Conservation (phyloP, 495 filamentous ascomycete genomes). For the Acidomyces sp. region DNA sequence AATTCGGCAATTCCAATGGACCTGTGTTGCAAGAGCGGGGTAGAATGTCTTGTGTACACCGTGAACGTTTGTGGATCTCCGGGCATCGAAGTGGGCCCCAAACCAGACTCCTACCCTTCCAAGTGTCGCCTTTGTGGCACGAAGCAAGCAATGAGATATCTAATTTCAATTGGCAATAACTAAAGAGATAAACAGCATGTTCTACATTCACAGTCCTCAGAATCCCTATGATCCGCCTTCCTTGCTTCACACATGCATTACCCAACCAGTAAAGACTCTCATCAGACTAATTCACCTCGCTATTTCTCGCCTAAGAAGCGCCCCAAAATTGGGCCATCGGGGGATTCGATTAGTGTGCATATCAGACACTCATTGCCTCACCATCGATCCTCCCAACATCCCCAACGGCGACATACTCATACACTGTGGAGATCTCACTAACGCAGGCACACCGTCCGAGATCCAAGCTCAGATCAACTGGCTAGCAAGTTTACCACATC, state of each 20-base stretch:
- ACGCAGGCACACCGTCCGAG: constrained; percentile 53
- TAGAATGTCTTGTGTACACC: too few relatives aligned
- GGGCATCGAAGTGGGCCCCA: too few relatives aligned
- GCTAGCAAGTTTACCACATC: constrained; percentile 58
- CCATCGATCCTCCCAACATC: constrained; percentile 41
- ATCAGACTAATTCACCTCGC: constrained; percentile 43
- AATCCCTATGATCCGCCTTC: constrained; percentile 39
- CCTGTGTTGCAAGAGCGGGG: too few relatives aligned
- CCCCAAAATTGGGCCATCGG: constrained; percentile 4
- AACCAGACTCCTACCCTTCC: too few relatives aligned
- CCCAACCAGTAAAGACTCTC: constrained; percentile 38
- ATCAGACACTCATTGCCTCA: constrained; percentile 70
- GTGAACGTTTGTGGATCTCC: too few relatives aligned
- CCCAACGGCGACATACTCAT: constrained; percentile 76
- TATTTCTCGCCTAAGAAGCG: constrained; percentile 49
- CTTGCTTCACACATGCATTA: constrained; percentile 35
- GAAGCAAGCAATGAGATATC: too few relatives aligned
- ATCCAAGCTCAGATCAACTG: constrained; percentile 72
- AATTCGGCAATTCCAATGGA: too few relatives aligned
- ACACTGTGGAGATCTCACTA: constrained; percentile 76
- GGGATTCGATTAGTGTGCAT: constrained; percentile 69
- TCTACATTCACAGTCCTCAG: constrained; percentile 1
- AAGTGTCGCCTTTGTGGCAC: too few relatives aligned
- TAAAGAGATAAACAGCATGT: too few relatives aligned
- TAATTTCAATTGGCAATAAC: too few relatives aligned